These are phyloP conservation scores for Orychophragmus violaceus DNA, from an alignment of 345 rosid species.

Conservation along the genomic window DNA sequence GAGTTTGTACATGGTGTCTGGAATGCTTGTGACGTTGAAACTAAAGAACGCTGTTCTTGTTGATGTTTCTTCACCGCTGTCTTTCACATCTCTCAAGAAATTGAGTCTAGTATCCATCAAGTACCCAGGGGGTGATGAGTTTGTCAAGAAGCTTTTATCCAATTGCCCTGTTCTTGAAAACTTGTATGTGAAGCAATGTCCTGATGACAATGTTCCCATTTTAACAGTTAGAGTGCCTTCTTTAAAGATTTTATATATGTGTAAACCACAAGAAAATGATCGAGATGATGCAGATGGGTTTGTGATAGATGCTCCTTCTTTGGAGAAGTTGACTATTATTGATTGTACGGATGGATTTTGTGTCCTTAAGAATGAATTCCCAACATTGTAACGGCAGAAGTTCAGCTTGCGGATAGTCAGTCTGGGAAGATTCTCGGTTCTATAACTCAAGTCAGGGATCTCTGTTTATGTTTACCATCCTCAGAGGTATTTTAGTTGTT, in stretches of 20 bases:
- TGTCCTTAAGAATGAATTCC: neutral
- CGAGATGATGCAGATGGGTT: neutral
- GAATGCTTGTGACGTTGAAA: neutral
- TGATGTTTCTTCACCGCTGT: neutral
- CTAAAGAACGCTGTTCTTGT: neutral
- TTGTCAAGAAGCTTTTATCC: neutral
- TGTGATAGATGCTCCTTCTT: slow-evolving; percentile 1
- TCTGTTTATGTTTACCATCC: neutral
- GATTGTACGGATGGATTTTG: neutral
- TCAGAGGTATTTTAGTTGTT: neutral
- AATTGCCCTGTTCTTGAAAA: slow-evolving; percentile 13
- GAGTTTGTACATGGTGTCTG: neutral
- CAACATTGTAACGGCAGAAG: neutral
- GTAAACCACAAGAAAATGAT: accelerated
- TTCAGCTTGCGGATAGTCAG: neutral
- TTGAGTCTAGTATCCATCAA: neutral
- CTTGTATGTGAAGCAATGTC: neutral
- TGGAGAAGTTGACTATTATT: neutral
- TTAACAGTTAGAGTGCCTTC: neutral
- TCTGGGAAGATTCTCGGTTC: neutral
- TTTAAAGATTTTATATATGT: neutral
- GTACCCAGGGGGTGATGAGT: neutral
- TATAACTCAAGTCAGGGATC: neutral
- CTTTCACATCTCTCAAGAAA: neutral
- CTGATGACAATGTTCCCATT: neutral